These are phyloP conservation scores for Elaphomyces granulatus DNA, from an alignment of 495 filamentous ascomycete species.

Conservation along the genomic window DNA sequence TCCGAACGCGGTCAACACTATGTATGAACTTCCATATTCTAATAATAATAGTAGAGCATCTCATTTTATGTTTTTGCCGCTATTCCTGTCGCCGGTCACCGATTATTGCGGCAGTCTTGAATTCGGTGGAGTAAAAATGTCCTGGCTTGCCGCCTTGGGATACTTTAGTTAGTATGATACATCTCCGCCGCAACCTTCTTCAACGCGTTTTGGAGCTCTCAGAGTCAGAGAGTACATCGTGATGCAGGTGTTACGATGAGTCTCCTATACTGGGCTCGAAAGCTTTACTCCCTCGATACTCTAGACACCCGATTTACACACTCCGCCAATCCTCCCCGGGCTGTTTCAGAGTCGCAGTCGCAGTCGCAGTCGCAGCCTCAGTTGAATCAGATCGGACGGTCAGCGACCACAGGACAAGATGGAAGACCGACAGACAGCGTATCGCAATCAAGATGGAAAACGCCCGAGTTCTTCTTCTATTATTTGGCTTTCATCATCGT, in stretches of 20 bases:
- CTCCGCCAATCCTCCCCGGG: slow-evolving; percentile 48
- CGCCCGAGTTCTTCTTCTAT: slow-evolving; percentile 75
- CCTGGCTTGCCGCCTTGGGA: no score
- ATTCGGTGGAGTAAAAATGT: no score
- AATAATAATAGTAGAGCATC: no score
- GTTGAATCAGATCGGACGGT: slow-evolving; percentile 8
- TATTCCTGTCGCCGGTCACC: no score
- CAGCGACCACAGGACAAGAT: slow-evolving; percentile 26
- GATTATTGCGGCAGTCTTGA: no score
- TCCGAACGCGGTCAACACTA: no score
- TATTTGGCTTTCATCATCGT: slow-evolving; percentile 50
- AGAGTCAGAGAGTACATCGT: no score
- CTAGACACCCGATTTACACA: slow-evolving; percentile 84
- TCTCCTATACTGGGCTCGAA: slow-evolving; percentile 25
- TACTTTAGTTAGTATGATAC: no score
- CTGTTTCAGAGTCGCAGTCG: slow-evolving; percentile 33
- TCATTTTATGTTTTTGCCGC: no score
- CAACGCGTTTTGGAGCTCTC: no score
- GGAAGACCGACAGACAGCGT: slow-evolving; percentile 30
- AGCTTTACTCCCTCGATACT: slow-evolving; percentile 72
- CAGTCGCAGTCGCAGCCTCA: slow-evolving; percentile 13
- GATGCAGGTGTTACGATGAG: slow-evolving; percentile 28
- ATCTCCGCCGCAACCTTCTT: no score
- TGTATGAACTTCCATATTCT: no score
- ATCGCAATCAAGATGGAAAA: slow-evolving; percentile 60